Evolutionary conservation across 2,329 filamentous ascomycete genomes (phyloP).

Genomic region (Chaetomium globosum): DNA sequence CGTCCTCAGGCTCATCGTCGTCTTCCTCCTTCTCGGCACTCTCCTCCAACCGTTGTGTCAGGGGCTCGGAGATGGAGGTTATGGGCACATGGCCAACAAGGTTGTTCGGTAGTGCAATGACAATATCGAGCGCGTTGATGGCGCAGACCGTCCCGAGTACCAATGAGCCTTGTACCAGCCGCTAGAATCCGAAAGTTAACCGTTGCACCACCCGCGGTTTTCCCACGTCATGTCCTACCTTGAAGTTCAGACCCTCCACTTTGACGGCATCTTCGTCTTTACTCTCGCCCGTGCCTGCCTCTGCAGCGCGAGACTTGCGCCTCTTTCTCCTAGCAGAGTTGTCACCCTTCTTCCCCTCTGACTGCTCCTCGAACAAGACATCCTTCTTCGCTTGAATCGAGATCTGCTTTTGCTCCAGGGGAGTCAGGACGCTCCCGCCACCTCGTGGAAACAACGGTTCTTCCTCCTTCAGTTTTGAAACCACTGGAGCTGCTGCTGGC

Average conservation of each 20-base stretch:
- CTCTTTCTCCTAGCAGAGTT: slow-evolving; percentile 55
- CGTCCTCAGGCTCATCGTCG: slow-evolving; percentile 54
- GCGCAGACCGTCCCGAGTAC: slow-evolving; percentile 84
- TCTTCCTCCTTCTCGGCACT: slow-evolving; percentile 62
- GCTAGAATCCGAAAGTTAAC: slow-evolving; percentile 52
- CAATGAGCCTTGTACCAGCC: slow-evolving; percentile 79
- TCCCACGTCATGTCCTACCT: slow-evolving; percentile 56
- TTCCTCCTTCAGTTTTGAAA: slow-evolving; percentile 67
- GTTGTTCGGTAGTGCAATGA: slow-evolving; percentile 87
- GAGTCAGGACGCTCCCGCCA: slow-evolving; percentile 85
- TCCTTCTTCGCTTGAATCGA: slow-evolving; percentile 90
- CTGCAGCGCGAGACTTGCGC: slow-evolving; percentile 56
- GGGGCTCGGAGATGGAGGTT: slow-evolving; percentile 81
- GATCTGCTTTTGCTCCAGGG: slow-evolving; percentile 94
- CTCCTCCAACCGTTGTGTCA: slow-evolving; percentile 76
- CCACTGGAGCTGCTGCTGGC: slow-evolving; percentile 39
- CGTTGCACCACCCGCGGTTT: not conserved
- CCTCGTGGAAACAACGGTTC: slow-evolving; percentile 91
- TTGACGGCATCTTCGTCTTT: slow-evolving; percentile 63
- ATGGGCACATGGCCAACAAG: slow-evolving; percentile 86
- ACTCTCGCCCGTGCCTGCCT: slow-evolving; percentile 55
- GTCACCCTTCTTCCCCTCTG: slow-evolving; percentile 50
- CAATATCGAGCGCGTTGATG: slow-evolving; percentile 77
- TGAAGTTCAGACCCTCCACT: slow-evolving; percentile 86
- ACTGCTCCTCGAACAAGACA: slow-evolving; percentile 84